Conservation (phyloP, 495 filamentous ascomycete species). For the Penicillium canescens region DNA sequence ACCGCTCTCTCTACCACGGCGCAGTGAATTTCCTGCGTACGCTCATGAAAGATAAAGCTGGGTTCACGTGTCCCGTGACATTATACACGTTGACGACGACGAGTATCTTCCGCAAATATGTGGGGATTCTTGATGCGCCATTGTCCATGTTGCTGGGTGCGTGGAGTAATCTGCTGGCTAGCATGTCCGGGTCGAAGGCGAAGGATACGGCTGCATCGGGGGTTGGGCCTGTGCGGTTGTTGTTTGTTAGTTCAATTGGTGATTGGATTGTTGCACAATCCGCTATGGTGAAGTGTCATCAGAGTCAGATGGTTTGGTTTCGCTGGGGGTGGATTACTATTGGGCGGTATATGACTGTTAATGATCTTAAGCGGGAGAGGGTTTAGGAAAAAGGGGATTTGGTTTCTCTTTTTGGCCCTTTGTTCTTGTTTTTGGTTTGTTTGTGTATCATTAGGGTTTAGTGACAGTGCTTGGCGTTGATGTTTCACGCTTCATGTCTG, state of each 20-base stretch:
- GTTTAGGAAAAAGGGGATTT: conserved; percentile 13
- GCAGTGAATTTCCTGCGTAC: conserved; percentile 67
- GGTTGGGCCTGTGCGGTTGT: conserved; percentile 47
- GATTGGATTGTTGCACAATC: conserved; percentile 68
- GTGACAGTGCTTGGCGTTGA: conserved; percentile 1
- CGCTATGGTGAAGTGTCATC: conserved; percentile 85
- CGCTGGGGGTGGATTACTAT: conserved; percentile 92
- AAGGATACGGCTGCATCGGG: conserved; percentile 21
- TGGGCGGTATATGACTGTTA: conserved; percentile 93
- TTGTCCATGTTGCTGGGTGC: conserved; percentile 56
- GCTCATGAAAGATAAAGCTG: conserved; percentile 61
- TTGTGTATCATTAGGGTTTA: neutral
- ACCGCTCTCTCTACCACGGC: conserved; percentile 82
- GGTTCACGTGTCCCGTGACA: conserved; percentile 71
- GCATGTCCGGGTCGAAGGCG: conserved; percentile 32
- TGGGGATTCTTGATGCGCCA: conserved; percentile 69
- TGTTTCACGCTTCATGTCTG: conserved; percentile 6
- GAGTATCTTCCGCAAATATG: conserved; percentile 75
- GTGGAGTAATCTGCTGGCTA: conserved; percentile 35
- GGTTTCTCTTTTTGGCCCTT: neutral
- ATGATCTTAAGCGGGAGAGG: conserved; percentile 76
- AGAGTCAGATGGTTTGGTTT: conserved; percentile 99
- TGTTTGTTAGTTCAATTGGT: conserved; percentile 67
- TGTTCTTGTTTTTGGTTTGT: neutral
- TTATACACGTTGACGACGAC: conserved; percentile 80